Evolutionary conservation across 495 filamentous ascomycete genomes (phyloP).

Genomic region (Aspergillus baeticus): DNA sequence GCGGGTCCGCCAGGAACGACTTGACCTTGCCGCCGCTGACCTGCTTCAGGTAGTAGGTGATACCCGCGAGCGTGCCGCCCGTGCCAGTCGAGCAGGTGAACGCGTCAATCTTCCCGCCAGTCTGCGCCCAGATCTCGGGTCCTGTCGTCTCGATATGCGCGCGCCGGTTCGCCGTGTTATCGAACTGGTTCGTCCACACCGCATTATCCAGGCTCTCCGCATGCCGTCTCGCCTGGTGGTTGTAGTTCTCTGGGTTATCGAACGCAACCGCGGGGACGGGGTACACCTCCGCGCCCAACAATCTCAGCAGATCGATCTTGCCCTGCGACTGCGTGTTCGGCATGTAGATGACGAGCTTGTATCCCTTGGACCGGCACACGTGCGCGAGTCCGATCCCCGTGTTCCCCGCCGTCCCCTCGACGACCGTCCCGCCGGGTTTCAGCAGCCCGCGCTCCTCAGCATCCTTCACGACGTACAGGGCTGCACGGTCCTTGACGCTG

Average conservation of each 20-base stretch:
- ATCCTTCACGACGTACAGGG: constrained; percentile 89
- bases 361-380: constrained; percentile 90
- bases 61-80: constrained; percentile 85
- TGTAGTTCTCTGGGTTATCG: constrained; percentile 95
- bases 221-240: constrained; percentile 89
- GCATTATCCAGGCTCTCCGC: constrained; percentile 84
- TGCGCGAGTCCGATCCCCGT: constrained; percentile 97
- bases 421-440: constrained; percentile 83
- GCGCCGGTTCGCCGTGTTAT: constrained; percentile 89
- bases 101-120: constrained; percentile 79
- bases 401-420: constrained; percentile 96
- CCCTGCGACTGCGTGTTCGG: constrained; percentile 97
- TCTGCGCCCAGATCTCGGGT: constrained; percentile 97
- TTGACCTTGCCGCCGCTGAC: constrained; percentile 79
- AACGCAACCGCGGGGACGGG: constrained; percentile 98
- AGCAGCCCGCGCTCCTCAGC: constrained; percentile 86
- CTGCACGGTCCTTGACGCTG: constrained; percentile 94
- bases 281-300: constrained; percentile 95
- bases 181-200: constrained; percentile 99
- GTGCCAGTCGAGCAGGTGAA: constrained; percentile 97
- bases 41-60: constrained; percentile 86
- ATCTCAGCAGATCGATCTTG: constrained; percentile 88
- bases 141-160: constrained; percentile 97
- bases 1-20: constrained; percentile 88
- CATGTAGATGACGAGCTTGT: constrained; percentile 98